Evolutionary conservation across 2,329 filamentous ascomycete species (phyloP).

Genomic region (Whalleya microplaca): DNA sequence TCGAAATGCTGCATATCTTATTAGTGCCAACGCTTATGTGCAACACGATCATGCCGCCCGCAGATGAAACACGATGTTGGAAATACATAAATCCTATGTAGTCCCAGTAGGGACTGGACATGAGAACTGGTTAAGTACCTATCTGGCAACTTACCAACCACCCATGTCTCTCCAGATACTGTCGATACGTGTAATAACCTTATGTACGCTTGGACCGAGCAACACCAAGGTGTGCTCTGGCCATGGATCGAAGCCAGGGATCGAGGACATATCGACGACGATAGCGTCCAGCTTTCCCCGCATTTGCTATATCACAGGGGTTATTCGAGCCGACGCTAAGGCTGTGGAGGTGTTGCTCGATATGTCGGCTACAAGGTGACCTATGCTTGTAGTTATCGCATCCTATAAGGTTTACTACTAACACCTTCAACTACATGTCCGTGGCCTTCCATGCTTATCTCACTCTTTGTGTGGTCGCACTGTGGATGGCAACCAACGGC

Average conservation of each 20-base stretch:
- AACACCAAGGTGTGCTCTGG: not conserved
- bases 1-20: constrained; percentile 13
- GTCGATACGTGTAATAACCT: not conserved
- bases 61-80: no score
- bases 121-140: no score
- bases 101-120: no score
- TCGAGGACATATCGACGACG: not conserved
- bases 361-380: not conserved
- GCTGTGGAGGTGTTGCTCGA: not conserved
- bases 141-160: no score
- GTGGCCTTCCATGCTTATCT: not conserved
- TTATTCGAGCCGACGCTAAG: not conserved
- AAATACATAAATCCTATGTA: no score
- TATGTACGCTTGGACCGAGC: not conserved
- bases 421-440: not conserved
- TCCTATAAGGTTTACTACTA: not conserved
- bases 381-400: not conserved
- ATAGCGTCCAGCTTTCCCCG: not conserved
- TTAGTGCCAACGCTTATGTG: not conserved
- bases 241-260: not conserved
- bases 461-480: not conserved
- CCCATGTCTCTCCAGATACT: no score
- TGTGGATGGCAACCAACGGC: not conserved
- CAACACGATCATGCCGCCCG: no score
- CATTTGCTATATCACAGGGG: not conserved